phyloP scores from a whole-genome alignment of 1,139 yeast species.

The Yamadazyma mexicana region DNA sequence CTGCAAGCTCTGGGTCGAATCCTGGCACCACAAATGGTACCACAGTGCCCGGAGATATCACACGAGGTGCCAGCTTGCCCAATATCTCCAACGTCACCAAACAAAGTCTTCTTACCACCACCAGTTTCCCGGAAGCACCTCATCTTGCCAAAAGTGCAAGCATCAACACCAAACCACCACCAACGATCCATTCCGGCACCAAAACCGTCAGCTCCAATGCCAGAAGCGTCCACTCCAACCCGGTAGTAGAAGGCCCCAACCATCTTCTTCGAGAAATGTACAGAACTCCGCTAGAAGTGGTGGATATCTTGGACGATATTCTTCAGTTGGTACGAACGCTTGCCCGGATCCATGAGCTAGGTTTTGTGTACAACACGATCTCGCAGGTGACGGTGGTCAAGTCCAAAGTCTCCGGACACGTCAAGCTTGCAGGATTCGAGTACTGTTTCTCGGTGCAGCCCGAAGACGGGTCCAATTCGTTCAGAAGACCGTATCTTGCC shows the following conservation, averaged over 20 bases:
- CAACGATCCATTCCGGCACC: neutral
- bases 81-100: too few species aligned
- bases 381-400: conserved; percentile 39
- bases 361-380: conserved; percentile 53
- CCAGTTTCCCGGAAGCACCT: too few species aligned
- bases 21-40: too few species aligned
- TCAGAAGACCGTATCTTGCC: conserved; percentile 27
- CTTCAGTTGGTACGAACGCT: conserved; percentile 36
- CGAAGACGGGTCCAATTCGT: conserved; percentile 42
- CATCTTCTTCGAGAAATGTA: neutral
- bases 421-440: conserved; percentile 52
- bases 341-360: conserved; percentile 39
- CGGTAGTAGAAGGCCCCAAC: neutral
- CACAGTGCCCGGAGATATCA: too few species aligned
- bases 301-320: conserved; percentile 34
- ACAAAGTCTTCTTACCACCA: neutral
- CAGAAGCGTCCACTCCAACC: neutral
- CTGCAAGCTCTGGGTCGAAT: too few species aligned
- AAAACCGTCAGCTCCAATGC: neutral
- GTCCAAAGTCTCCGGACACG: conserved; percentile 24
- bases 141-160: too few species aligned
- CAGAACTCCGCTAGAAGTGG: conserved; percentile 17
- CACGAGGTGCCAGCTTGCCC: too few species aligned
- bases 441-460: conserved; percentile 44
- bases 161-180: too few species aligned